Evolutionary conservation across 208 protist species (phyloP).

Genomic region (Acanthamoeba lenticulata): DNA sequence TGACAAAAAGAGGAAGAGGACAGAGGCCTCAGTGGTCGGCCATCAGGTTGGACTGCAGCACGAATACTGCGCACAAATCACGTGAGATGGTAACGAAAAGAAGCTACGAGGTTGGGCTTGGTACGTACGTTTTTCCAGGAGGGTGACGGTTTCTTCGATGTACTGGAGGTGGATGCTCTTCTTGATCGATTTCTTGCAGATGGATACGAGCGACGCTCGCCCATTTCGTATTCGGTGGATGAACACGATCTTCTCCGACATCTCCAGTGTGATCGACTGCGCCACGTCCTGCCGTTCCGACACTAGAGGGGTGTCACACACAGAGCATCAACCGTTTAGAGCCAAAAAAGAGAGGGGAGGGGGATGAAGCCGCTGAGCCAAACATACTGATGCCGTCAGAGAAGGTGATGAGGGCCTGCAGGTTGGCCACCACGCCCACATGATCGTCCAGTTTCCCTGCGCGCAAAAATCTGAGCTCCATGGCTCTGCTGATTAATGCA

Average conservation of each 20-base stretch:
- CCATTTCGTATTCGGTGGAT: not conserved
- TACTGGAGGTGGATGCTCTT: not conserved
- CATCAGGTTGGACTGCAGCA: constrained; percentile 27
- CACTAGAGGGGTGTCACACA: not conserved
- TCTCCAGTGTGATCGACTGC: constrained; percentile 9
- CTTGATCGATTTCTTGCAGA: constrained; percentile 1
- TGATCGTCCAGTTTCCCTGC: constrained; percentile 36
- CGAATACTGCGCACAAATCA: not conserved
- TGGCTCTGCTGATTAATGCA: too few species aligned
- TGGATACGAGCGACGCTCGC: not conserved
- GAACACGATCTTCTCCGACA: constrained; percentile 49
- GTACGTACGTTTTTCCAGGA: not conserved
- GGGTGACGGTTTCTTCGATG: not conserved
- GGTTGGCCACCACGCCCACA: constrained; percentile 35
- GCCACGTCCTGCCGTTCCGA: constrained; percentile 8
- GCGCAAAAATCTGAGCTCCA: not conserved
- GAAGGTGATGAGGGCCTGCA: constrained; percentile 32
- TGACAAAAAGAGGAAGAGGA: too few species aligned
- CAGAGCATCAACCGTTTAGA: not conserved
- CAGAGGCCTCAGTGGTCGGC: not conserved
- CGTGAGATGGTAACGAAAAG: not conserved
- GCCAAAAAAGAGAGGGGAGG: not conserved
- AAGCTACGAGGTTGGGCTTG: not conserved
- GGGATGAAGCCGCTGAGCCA: too few species aligned
- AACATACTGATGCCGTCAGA: constrained; percentile 3